Percentiles rank a stretch among this genome's conserved stretches.
Evolutionary conservation across 768 basidiomycete species (phyloP).

Genomic region (Boletus vinaceobasis): DNA sequence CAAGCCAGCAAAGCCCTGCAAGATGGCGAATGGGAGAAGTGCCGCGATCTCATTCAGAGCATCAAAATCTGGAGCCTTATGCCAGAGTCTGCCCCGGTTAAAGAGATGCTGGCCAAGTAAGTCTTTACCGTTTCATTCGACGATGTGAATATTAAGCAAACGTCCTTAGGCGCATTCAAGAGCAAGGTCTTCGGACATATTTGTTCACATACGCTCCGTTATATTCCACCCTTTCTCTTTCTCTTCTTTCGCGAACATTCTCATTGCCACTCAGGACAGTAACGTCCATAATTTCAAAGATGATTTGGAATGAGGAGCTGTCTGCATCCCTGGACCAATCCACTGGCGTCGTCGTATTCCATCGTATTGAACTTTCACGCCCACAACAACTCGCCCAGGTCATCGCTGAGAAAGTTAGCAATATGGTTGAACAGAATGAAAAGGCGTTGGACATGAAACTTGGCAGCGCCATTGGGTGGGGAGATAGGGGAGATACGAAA

Average conservation of each 20-base stretch:
- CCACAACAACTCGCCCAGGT: conserved; percentile 87
- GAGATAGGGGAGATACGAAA: conserved; percentile 55
- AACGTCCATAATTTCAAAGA: conserved; percentile 83
- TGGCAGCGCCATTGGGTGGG: conserved; percentile 52
- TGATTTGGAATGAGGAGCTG: conserved; percentile 98
- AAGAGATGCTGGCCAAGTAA: conserved; percentile 93
- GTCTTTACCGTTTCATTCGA: conserved; percentile 23
- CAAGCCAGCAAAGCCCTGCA: conserved; percentile 97
- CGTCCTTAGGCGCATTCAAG: conserved; percentile 85
- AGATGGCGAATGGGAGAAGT: conserved; percentile 95
- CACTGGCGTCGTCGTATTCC: conserved; percentile 87
- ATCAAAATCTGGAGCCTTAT: conserved; percentile 99
- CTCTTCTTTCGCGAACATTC: conserved; percentile 85
- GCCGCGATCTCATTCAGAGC: conserved; percentile 86
- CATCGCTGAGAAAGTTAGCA: conserved; percentile 82
- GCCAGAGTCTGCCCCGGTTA: conserved; percentile 83
- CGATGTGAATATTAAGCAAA: neutral
- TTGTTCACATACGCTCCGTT: conserved; percentile 93
- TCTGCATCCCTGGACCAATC: conserved; percentile 91
- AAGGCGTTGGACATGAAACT: conserved; percentile 84
- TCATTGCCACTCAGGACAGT: conserved; percentile 76
- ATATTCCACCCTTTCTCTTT: conserved; percentile 88
- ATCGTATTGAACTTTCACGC: conserved; percentile 84
- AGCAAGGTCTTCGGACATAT: conserved; percentile 95
- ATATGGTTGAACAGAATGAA: conserved; percentile 90